Base-by-base conservation (phyloP, 345 rosid genomes). In the Isatis tinctoria region DNA sequence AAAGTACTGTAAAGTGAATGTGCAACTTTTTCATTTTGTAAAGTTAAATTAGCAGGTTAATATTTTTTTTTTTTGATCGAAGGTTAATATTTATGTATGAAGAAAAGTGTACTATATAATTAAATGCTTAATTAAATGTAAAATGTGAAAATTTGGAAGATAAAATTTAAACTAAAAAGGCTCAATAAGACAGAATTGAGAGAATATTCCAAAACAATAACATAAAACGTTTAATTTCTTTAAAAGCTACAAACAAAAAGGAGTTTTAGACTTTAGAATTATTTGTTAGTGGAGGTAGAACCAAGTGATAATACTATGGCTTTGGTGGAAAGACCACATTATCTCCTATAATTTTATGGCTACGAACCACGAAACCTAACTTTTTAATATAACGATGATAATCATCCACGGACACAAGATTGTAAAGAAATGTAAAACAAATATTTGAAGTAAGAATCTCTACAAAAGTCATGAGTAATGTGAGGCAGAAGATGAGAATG, bases 331-430 rank as follows among this genome's bases (percentile, higher is more conserved):
- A 56, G 33, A 41, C 66, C 66, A 74, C 59, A 65, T 44, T 74
- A 12, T 32, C 65, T 35, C 39, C 51, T 33, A 74, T 65, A 65
- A 26, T 7, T 53, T 41, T 24, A 41, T 73, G 39, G 35, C 41
- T 73, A 74, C 72, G 53, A 73, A 63, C 56, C 53, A 64, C 7
- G 35, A 53, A 63, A 63, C 70, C 70, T 64, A 73, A 73, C 77
- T 64, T 73, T 22, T 73, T 30, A 4, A 20, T 64, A 61, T 32
- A 62, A 39, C 26, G 49, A 61, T 72, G 2, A 22, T n/a, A 28
- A 52, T 52, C 63, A 52, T 52, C 53, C 52, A 62, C 52, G 18
- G 43, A 39, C 49, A 72, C 53, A 28, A 62, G 12, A 26, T 37
- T 45, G 27, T 45, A 58, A 18, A 20, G 22, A 44, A 30, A 44